Evolutionary conservation across 148 eudicot species (phyloP), one percentile per base, ranked within the genome.

Genomic region (Talinum fruticosum): DNA sequence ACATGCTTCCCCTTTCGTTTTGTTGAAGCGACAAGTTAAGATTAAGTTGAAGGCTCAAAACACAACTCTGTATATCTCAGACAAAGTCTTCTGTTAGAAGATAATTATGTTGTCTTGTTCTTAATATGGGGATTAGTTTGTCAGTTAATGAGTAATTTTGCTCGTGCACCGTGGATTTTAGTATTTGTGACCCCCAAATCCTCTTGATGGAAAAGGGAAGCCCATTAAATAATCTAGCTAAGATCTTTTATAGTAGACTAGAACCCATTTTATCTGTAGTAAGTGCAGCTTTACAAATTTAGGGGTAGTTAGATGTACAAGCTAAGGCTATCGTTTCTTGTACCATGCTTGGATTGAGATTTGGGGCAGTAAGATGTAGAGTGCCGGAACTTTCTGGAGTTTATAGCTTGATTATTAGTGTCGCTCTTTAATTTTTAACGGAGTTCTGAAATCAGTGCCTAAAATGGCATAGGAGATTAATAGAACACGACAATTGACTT

Each of bases 71-170:
- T 6, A 72, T 30, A 30, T 57, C 64, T 35, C 36, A 44, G 29
- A 37, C 30, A 74, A 78, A 74, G 51, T 35, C 23, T 74, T 66
- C 70, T 71, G 66, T 79, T 82, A 82, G 68, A 76, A 79, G 34
- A 71, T 61, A 65, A 70, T 74, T 75, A 82, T 74, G 82, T 62
- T 76, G 75, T 82, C 74, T 77, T 69, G 15, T 68, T 69, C 66
- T 18, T 37, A 68, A 68, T 6, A 15, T 15, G 35, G 47, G 21
- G 71, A 19, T 68, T 54, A 10, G 23, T 29, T 38, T 10, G 61
- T 71, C 75, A 59, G 28, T 62, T 32, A 23, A 44, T 61, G n/a
- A 41, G 41, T 13, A 45, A 41, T 34, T 70, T 26, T 66, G 33
- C 66, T 77, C 45, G 36, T 61, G 36, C 24, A 10, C 45, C 44